Conservation (phyloP, 345 rosid genomes). For the Hypericum perforatum region DNA sequence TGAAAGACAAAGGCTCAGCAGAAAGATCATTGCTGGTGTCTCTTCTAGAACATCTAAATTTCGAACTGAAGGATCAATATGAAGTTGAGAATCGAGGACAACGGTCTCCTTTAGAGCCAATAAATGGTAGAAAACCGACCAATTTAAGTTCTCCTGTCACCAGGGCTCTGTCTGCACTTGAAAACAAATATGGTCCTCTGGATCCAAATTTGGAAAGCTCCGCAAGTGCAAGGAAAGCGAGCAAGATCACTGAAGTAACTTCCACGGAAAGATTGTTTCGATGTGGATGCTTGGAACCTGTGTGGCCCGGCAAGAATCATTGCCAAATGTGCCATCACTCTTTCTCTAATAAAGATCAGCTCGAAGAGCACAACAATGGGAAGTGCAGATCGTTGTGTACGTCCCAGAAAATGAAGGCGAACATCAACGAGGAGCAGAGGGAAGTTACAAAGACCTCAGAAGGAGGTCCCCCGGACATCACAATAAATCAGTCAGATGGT, state of each 20-base stretch:
- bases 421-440: slow-evolving; percentile 7
- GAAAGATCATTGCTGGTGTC: slow-evolving; percentile 21
- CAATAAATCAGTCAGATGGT: slow-evolving; percentile 2
- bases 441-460: slow-evolving; percentile 4
- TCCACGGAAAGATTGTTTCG: slow-evolving; percentile 12
- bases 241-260: slow-evolving; percentile 2
- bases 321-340: slow-evolving; percentile 25
- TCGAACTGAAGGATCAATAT: slow-evolving; percentile 7
- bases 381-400: slow-evolving; percentile 11
- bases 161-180: slow-evolving; percentile 18
- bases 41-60: slow-evolving; percentile 10
- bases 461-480: slow-evolving; percentile 8
- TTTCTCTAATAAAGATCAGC: slow-evolving; percentile 13
- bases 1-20: slow-evolving; percentile 14
- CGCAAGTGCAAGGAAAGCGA: not conserved
- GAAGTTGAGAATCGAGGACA: not conserved
- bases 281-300: slow-evolving; percentile 26
- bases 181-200: slow-evolving; percentile 21
- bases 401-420: slow-evolving; percentile 2
- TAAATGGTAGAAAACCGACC: not conserved
- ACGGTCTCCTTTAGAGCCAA: slow-evolving; percentile 1
- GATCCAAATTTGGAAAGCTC: slow-evolving; percentile 2
- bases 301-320: slow-evolving; percentile 27
- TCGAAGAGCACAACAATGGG: slow-evolving; percentile 20
- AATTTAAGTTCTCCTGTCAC: slow-evolving; percentile 8